Conservation (phyloP, 306 rosid species). For the Glycine soja region DNA sequence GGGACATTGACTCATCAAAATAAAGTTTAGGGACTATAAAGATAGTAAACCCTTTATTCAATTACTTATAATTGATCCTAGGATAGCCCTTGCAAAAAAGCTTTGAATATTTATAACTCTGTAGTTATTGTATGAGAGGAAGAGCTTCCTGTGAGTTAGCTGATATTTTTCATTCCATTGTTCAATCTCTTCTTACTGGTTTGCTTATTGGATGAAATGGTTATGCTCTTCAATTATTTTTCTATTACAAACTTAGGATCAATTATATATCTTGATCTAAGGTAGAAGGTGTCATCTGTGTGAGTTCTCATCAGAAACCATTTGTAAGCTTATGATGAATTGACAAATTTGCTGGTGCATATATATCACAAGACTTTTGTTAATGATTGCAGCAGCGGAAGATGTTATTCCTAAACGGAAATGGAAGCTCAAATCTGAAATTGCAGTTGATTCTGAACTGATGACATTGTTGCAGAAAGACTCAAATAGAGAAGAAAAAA, state of each 20-base stretch:
- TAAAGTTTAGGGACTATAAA: no score
- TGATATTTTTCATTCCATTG: slow-evolving; percentile 10
- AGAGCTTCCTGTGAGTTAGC: slow-evolving; percentile 23
- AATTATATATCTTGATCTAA: slow-evolving; percentile 13
- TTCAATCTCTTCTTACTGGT: neutral
- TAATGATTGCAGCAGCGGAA: slow-evolving; percentile 51
- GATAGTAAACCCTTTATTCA: neutral
- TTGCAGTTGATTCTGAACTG: slow-evolving; percentile 72
- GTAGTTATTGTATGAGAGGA: slow-evolving; percentile 25
- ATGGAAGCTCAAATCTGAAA: slow-evolving; percentile 81
- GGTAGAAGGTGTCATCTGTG: slow-evolving; percentile 1
- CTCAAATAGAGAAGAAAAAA: slow-evolving; percentile 62
- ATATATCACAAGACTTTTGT: slow-evolving; percentile 19
- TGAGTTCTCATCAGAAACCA: slow-evolving; percentile 16
- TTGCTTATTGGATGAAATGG: slow-evolving; percentile 17
- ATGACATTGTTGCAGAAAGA: slow-evolving; percentile 61
- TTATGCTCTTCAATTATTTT: slow-evolving; percentile 16
- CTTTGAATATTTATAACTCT: slow-evolving; percentile 8
- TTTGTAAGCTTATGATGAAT: slow-evolving; percentile 40
- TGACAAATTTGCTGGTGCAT: slow-evolving; percentile 35
- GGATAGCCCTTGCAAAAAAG: neutral
- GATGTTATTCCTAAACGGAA: slow-evolving; percentile 55
- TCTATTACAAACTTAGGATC: neutral
- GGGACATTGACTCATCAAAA: no score
- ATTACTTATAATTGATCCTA: slow-evolving; percentile 24